Conservation (phyloP, 208 protist species). For the Entamoeba dispar region DNA sequence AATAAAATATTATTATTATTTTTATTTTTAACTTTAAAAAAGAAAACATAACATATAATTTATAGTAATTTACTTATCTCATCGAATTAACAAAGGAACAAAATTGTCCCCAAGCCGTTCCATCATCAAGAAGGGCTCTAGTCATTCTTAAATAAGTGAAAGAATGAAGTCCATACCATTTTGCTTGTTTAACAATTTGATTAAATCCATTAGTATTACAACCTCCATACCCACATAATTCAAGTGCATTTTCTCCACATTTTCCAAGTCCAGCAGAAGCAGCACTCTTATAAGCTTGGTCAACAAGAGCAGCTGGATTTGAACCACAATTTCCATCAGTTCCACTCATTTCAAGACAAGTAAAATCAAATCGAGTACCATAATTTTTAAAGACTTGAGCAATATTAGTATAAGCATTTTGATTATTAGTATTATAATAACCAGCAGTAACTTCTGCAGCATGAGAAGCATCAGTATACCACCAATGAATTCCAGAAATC, state of each 20-base stretch:
- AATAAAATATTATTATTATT: no score
- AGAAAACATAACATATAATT: no score
- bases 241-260: neutral
- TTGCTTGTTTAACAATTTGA: neutral
- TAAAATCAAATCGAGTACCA: constrained; percentile 27
- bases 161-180: neutral
- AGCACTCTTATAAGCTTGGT: neutral
- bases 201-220: neutral
- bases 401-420: constrained; percentile 19
- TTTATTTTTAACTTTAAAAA: no score
- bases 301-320: neutral
- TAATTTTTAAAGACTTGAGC: constrained; percentile 8
- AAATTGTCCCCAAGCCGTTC: neutral
- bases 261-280: neutral
- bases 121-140: neutral
- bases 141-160: neutral
- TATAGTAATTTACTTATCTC: neutral
- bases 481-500: constrained; percentile 48
- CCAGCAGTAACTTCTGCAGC: constrained; percentile 47
- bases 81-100: neutral
- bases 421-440: constrained; percentile 38
- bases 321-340: neutral
- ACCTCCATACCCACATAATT: neutral
- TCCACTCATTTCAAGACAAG: constrained; percentile 36
- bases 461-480: constrained; percentile 30